These are phyloP conservation scores for Candolleomyces aberdarensis DNA, from an alignment of 768 basidiomycete species.

Conservation along the genomic window DNA sequence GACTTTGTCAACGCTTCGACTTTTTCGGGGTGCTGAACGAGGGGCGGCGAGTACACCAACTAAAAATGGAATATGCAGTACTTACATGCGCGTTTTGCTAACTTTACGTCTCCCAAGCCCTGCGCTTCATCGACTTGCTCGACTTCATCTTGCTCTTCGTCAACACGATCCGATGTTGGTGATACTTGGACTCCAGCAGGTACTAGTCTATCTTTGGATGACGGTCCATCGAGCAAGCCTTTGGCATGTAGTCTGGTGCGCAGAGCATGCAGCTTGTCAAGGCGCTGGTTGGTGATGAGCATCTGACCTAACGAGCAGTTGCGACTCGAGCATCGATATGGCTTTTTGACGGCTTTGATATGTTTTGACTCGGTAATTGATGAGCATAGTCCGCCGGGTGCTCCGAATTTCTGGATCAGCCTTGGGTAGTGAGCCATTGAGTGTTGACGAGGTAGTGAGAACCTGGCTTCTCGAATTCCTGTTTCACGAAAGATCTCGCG, in stretches of 20 bases:
- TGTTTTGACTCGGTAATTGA: slow-evolving; percentile 32
- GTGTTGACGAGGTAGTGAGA: slow-evolving; percentile 23
- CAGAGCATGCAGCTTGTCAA: slow-evolving; percentile 26
- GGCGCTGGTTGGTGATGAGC: slow-evolving; percentile 28
- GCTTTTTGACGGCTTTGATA: slow-evolving; percentile 31
- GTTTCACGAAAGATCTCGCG: slow-evolving; percentile 25
- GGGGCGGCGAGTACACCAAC: too few species aligned
- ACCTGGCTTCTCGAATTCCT: slow-evolving; percentile 9
- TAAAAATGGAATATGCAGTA: too few species aligned
- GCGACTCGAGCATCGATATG: slow-evolving; percentile 28
- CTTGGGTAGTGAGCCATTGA: slow-evolving; percentile 17
- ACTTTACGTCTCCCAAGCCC: too few species aligned
- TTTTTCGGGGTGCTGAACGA: too few species aligned
- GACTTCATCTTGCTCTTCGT: too few species aligned
- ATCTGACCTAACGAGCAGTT: slow-evolving; percentile 32
- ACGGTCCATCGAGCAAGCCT: slow-evolving; percentile 13
- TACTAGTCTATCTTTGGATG: background rate
- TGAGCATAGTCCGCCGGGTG: slow-evolving; percentile 26
- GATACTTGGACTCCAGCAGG: too few species aligned
- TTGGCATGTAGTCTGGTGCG: slow-evolving; percentile 10
- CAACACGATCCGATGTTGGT: too few species aligned
- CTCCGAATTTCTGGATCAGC: slow-evolving; percentile 18
- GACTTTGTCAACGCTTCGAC: too few species aligned
- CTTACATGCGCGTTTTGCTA: too few species aligned
- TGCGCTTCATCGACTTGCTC: too few species aligned